Evolutionary conservation across 1,139 yeast genomes (phyloP).

Genomic region (Geotrichum histeridarum): DNA sequence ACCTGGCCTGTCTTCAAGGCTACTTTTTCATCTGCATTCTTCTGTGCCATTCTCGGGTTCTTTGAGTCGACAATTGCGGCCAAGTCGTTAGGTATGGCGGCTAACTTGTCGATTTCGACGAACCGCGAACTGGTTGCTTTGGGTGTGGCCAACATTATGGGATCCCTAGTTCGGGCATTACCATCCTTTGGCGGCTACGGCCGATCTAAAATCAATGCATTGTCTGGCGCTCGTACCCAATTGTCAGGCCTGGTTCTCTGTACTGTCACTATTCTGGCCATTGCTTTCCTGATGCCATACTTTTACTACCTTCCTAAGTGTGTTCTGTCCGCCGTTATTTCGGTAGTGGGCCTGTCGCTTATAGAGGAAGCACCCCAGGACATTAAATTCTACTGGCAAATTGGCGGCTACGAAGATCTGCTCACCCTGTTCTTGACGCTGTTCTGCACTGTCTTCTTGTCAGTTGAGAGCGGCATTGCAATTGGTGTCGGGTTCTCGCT

Average conservation of each 20-base stretch:
- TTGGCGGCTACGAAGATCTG: slow-evolving; percentile 74
- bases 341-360: slow-evolving; percentile 71
- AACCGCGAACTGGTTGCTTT: slow-evolving; percentile 67
- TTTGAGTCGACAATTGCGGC: slow-evolving; percentile 94
- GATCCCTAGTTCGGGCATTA: slow-evolving; percentile 68
- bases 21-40: slow-evolving; percentile 45
- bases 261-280: slow-evolving; percentile 58
- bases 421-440: slow-evolving; percentile 70
- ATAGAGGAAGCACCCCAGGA: slow-evolving; percentile 87
- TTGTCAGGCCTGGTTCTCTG: slow-evolving; percentile 82
- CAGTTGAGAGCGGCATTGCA: slow-evolving; percentile 85
- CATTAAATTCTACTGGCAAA: slow-evolving; percentile 62
- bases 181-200: slow-evolving; percentile 98
- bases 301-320: slow-evolving; percentile 77
- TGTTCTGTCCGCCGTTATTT: slow-evolving; percentile 73
- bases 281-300: slow-evolving; percentile 54
- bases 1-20: slow-evolving; percentile 36
- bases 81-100: slow-evolving; percentile 44
- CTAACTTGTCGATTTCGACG: slow-evolving; percentile 36
- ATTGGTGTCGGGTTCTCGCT: slow-evolving; percentile 79
- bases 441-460: slow-evolving; percentile 65
- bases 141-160: slow-evolving; percentile 67
- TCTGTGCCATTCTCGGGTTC: slow-evolving; percentile 83
- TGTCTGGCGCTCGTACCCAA: slow-evolving; percentile 82
- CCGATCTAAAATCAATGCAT: slow-evolving; percentile 79